Base-by-base conservation (phyloP, 2,329 filamentous ascomycete species). In the Samsoniella hepiali region DNA sequence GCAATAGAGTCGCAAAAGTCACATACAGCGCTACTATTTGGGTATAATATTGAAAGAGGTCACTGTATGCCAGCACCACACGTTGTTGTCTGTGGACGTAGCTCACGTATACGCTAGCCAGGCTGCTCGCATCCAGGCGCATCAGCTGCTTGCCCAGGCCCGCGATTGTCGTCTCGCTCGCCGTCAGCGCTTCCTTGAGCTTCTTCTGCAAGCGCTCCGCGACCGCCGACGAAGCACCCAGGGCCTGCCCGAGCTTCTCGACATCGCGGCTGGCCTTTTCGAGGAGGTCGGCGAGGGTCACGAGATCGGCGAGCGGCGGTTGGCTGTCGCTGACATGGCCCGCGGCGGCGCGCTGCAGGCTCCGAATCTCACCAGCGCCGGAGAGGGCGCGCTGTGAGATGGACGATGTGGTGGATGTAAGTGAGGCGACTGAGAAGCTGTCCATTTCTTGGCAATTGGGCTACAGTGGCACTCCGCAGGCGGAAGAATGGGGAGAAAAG, bases 281-380 rank as follows among this genome's bases (percentile, higher is more conserved):
- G 31, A 59, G 57, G 31, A 59, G 45, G 15, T 49, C 57, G 29
- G 57, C 57, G 29, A 59, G 44, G 42, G 44, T 49, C 31, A 50
- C 57, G 42, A 50, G 57, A 31, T 49, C 57, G 13, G n/a, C 9
- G 44, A 59, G 57, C 9, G 36, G 57, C 27, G 42, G 42, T 17
- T 56, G 34, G 50, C n/a, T 38, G 51, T 32, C 44, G 5, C 45
- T 47, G 38, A 3, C n/a, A 36, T 54, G 32, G 17, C 31, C 57
- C n/a, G n/a, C 57, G 15, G 13, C 34, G 10, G 32, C 22, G 6
- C 31, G 42, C 42, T 58, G 40, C 27, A 59, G 31, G 31, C 17
- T 36, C 10, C 57, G 57, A n/a, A 59, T 59, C n/a, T 59, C 57
- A n/a, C 17, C 22, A 9, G 57, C 57, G 57, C 57, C 40, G n/a